Base-by-base conservation (phyloP, 2,329 filamentous ascomycete species). In the Colletotrichum euphorbiae region DNA sequence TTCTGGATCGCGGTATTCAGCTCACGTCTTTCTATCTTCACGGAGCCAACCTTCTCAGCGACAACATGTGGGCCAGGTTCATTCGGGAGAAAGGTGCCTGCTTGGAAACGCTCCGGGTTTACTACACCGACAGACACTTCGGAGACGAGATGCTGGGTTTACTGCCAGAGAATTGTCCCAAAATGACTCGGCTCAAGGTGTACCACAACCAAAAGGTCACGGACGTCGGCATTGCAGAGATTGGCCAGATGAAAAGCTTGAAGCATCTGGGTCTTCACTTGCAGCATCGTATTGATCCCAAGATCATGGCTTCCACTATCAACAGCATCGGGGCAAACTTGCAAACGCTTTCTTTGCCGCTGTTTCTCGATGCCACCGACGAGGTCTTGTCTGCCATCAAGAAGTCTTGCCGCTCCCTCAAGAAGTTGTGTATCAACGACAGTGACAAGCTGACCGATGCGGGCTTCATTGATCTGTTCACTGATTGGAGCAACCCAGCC, bases 41-140 rank as follows among this genome's bases (percentile, higher is more conserved):
- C 70, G 93, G 93, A 11, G 89, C 93, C 9, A 98, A 97, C 72
- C 87, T 98, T 1, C 82, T 98, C 15, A 90, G 91, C 9, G 90
- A 96, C 69, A 82, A 85, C 4, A 89, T 89, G 75, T 98, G 94
- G 94, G 84, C 86, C 58, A 83, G 87, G 55, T 89, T 92, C 55
- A 87, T 98, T 61, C 80, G 81, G 12, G 83, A 84, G 57, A 89
- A 91, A 67, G 94, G 94, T 11, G 73, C 81, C 8, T 78, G 85
- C 21, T 83, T 98, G 12, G 86, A 89, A 72, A 84, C 84, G 0
- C 78, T 98, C 19, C 92, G 94, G 73, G 85, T 98, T 2, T 94
- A 93, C 74, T 94, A 91, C 79, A 91, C 96, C 0, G 94, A 98
- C 77, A 91, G 86, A 59, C 90, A 94, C 36, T 91, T 98, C 71